phyloP scores from a whole-genome alignment of 352 stramenopile genomes.

The Globisporangium solare region DNA sequence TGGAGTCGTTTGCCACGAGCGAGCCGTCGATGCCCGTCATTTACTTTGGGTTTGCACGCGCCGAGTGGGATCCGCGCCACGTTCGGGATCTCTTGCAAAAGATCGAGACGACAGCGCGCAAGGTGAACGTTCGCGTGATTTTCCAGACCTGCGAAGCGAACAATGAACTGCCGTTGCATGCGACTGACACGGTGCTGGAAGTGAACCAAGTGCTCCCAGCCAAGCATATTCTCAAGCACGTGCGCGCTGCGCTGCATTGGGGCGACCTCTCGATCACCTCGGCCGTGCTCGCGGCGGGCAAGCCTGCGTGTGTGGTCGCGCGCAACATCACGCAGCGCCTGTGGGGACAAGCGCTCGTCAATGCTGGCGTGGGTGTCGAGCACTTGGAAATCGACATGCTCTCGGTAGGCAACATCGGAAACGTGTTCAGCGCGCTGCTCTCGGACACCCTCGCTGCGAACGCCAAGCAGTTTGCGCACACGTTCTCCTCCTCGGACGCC shows the following conservation, averaged over 20 bases:
- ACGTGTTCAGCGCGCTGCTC: conserved; percentile 38
- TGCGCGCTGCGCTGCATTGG: too few species aligned
- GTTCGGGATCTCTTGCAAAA: conserved; percentile 36
- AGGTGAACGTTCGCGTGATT: conserved; percentile 37
- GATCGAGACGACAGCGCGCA: conserved; percentile 35
- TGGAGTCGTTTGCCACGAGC: not conserved
- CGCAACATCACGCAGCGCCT: conserved; percentile 23
- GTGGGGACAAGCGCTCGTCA: conserved; percentile 49
- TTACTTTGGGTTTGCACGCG: conserved; percentile 50
- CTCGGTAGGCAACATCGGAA: conserved; percentile 24
- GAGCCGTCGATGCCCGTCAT: conserved; percentile 21
- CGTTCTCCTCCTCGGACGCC: conserved; percentile 32
- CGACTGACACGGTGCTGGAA: conserved; percentile 38
- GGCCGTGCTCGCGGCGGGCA: too few species aligned
- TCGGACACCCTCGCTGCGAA: conserved; percentile 25
- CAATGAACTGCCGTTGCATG: conserved; percentile 21
- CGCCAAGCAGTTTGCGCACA: conserved; percentile 32
- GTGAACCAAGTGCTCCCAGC: conserved; percentile 20
- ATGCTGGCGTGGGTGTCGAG: conserved; percentile 31
- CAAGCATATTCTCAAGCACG: too few species aligned
- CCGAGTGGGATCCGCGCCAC: conserved; percentile 37
- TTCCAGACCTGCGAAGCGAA: conserved; percentile 48
- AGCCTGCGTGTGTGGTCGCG: too few species aligned
- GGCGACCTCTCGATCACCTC: too few species aligned
- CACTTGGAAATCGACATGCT: conserved; percentile 41